Percentiles rank a stretch among this genome's conserved stretches.
These are phyloP conservation scores for Cladophialophora immunda DNA, from an alignment of 2,329 filamentous ascomycete species.

Conservation along the genomic window DNA sequence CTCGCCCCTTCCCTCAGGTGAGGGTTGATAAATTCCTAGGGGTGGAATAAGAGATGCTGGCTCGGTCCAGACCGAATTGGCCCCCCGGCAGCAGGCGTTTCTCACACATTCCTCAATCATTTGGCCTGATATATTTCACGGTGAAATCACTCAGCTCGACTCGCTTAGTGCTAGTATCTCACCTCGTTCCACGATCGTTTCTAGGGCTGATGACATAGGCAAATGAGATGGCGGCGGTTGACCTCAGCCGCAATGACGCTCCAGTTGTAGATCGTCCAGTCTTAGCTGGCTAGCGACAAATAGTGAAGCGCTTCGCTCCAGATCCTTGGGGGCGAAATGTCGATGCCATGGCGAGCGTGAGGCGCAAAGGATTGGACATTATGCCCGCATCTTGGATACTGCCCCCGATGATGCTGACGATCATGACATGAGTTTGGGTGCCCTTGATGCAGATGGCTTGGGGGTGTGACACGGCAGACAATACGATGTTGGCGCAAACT, in stretches of 20 bases:
- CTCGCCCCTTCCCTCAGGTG: background rate
- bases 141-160: background rate
- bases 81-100: background rate
- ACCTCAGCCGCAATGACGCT: constrained; percentile 17
- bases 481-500: background rate
- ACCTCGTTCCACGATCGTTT: constrained; percentile 8
- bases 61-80: background rate
- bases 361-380: background rate
- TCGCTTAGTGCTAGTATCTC: constrained; percentile 7
- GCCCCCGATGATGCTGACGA: constrained; percentile 12
- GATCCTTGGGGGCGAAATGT: constrained; percentile 1
- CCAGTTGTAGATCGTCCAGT: background rate
- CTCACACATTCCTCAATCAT: background rate
- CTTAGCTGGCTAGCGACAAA: background rate
- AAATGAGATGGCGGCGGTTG: background rate
- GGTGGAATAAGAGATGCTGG: background rate
- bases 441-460: background rate
- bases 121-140: background rate
- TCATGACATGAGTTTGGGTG: constrained; percentile 6
- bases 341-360: constrained; percentile 2
- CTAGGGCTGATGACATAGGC: constrained; percentile 8
- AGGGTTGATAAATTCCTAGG: background rate
- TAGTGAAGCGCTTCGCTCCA: background rate
- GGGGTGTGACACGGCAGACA: background rate
- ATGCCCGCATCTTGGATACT: background rate